These are phyloP conservation scores for Massariosphaeria phaeospora DNA, from an alignment of 495 filamentous ascomycete genomes.

Conservation along the genomic window DNA sequence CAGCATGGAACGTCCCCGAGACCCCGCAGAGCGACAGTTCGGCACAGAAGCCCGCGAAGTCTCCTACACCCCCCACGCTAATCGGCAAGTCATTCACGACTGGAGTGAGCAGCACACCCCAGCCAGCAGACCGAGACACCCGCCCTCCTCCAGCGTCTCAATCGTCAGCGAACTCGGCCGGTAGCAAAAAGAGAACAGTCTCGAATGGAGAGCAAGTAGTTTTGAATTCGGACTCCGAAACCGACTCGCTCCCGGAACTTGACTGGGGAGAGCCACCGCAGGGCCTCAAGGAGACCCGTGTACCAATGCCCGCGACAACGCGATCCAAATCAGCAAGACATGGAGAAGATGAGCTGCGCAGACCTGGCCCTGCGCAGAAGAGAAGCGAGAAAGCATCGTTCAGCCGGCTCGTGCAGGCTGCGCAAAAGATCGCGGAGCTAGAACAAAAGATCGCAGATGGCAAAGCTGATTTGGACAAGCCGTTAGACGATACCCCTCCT, in stretches of 20 bases:
- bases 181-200: constrained; percentile 18
- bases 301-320: not conserved
- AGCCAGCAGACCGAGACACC: not conserved
- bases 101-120: not conserved
- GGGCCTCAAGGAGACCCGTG: constrained; percentile 4
- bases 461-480: constrained; percentile 44
- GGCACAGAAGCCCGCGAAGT: not conserved
- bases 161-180: constrained; percentile 17
- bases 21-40: too few relatives aligned
- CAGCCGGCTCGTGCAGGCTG: constrained; percentile 57
- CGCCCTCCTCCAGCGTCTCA: constrained; percentile 11
- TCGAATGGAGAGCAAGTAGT: constrained; percentile 22
- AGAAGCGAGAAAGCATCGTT: constrained; percentile 45
- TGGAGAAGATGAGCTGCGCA: constrained; percentile 3
- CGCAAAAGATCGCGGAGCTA: constrained; percentile 52
- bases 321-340: not conserved
- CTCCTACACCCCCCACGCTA: not conserved
- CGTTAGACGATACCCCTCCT: constrained; percentile 35
- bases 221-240: constrained; percentile 28
- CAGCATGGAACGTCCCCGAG: too few relatives aligned
- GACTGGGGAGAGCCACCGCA: too few relatives aligned
- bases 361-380: constrained; percentile 21
- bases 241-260: constrained; percentile 10
- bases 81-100: not conserved
- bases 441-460: constrained; percentile 54